Percentiles rank a stretch among this genome's conserved stretches.
Conservation (phyloP, 306 rosid genomes). For the Luffa acutangula region DNA sequence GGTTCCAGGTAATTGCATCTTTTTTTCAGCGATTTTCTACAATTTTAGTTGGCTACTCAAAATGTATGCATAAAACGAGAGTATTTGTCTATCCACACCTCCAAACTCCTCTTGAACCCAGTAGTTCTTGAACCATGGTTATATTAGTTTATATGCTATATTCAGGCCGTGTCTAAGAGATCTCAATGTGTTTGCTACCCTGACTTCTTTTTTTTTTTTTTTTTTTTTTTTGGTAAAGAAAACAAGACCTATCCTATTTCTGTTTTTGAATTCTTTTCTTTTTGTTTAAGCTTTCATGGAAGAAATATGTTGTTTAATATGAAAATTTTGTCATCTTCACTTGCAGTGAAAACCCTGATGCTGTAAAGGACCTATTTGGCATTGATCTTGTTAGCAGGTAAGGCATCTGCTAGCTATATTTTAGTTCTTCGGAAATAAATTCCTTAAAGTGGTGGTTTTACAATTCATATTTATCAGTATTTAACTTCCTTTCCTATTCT, state of each 20-base stretch:
- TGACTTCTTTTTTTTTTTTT: constrained; percentile 1
- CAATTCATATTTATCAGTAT: background rate
- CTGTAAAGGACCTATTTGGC: constrained; percentile 79
- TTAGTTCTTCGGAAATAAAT: background rate
- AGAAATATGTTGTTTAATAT: background rate
- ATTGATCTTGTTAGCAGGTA: constrained; percentile 84
- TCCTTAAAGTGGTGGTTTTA: background rate
- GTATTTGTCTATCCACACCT: background rate
- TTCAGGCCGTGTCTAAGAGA: background rate
- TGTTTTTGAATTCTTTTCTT: background rate
- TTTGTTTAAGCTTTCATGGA: background rate
- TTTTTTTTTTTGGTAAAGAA: background rate
- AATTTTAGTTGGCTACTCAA: constrained; percentile 2
- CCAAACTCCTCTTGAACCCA: background rate
- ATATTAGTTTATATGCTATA: background rate
- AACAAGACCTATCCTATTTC: background rate
- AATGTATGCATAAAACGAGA: background rate
- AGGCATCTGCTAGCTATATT: background rate
- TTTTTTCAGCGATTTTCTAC: background rate
- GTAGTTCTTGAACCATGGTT: background rate
- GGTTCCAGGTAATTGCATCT: constrained; percentile 57
- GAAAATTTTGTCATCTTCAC: constrained; percentile 10
- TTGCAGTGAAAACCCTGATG: constrained; percentile 70
- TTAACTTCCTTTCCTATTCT: background rate
- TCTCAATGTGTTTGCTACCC: background rate